A percentile compares a stretch with the other conserved stretches of the same genome.
Conservation (phyloP, 2,329 filamentous ascomycete genomes). For the Grosmannia penicillata region DNA sequence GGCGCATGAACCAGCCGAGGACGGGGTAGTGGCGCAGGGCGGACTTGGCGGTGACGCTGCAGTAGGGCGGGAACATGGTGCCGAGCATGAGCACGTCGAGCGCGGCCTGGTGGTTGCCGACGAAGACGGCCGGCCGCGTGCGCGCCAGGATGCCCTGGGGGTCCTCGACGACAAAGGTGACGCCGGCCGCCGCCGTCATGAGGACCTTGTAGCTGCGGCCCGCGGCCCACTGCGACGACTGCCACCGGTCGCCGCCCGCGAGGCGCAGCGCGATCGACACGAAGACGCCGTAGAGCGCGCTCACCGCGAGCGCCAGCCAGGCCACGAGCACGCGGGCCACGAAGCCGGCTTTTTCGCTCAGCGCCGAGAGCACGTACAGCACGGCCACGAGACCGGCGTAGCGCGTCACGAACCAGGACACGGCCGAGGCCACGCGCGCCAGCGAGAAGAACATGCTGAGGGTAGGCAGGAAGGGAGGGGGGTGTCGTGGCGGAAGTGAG, state of each 20-base stretch:
- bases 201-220: constrained; percentile 65
- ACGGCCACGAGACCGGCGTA: constrained; percentile 35
- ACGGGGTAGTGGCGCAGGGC: constrained; percentile 67
- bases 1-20: constrained; percentile 85
- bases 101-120: constrained; percentile 94
- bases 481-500: too few relatives aligned
- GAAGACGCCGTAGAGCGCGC: constrained; percentile 59
- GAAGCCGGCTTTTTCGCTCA: constrained; percentile 47
- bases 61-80: constrained; percentile 77
- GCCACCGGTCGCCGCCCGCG: constrained; percentile 45
- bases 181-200: constrained; percentile 62
- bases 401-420: constrained; percentile 32
- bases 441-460: constrained; percentile 1
- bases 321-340: constrained; percentile 52
- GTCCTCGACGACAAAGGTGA: constrained; percentile 64
- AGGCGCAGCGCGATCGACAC: constrained; percentile 58
- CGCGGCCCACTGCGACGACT: constrained; percentile 73
- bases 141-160: constrained; percentile 45
- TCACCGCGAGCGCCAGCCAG: constrained; percentile 46
- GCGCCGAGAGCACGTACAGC: constrained; percentile 48
- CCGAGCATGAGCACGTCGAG: constrained; percentile 89
- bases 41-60: constrained; percentile 84
- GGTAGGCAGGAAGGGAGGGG: not conserved
- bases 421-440: constrained; percentile 11
- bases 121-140: constrained; percentile 68